Evolutionary conservation across 2,329 filamentous ascomycete genomes (phyloP), one percentile per base, ranked within the genome.

Genomic region (Phoma sp.): DNA sequence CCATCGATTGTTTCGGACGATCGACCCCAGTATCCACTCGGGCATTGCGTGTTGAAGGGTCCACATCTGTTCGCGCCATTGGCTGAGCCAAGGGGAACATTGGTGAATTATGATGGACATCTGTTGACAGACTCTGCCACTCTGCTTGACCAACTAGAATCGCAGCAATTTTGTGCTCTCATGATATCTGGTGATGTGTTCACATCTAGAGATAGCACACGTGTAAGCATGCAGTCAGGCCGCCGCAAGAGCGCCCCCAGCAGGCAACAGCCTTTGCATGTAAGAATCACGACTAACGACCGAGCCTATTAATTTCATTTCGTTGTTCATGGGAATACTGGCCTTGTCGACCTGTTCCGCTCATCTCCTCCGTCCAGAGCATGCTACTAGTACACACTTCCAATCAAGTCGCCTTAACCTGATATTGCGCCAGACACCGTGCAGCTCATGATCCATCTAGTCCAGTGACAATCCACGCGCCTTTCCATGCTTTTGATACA

Each of bases 11-110:
- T 59, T 43, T 61, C 51, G 52, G 58, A 51, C 59, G 59, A 66
- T 62, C 60, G 60, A 60, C 64, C 64, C 65, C 60, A 57, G 57
- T 53, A 65, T 65, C 59, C 62, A 56, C 64, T 60, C 56, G 56
- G 53, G 47, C 53, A 56, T 47, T 56, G 53, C 53, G 47, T 42
- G 53, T 56, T 61, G 57, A 47, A 47, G 52, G 62, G 34, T 60
- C 62, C 63, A 67, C 65, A 54, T 20, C 55, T 49, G 47, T 54
- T 49, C 56, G 45, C 61, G 59, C 57, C 53, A 53, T 52, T 42
- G 34, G 42, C 34, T 32, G 29, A 37, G 30, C 47, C 36, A 28
- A 42, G 25, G 15, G 40, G 46, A 42, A 33, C 26, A 7, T 9
- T 42, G 30, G 32, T 53, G 32, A 42, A 32, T 10, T 12, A 28